Evolutionary conservation across 345 rosid genomes (phyloP).

Genomic region (Lagerstroemia speciosa): DNA sequence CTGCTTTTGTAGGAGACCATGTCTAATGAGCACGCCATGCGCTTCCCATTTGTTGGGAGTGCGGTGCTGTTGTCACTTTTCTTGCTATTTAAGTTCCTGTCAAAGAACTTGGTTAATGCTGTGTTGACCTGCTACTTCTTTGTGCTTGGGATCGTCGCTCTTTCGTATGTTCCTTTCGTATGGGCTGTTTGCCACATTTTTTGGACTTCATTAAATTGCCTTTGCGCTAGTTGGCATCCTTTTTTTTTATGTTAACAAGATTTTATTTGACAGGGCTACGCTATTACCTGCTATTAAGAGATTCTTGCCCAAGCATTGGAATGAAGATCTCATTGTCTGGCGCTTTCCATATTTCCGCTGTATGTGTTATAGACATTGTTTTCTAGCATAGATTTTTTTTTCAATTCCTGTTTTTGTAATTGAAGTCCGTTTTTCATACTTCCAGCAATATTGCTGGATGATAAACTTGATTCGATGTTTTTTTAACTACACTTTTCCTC

Average conservation of each 20-base stretch:
- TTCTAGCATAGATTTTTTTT: neutral
- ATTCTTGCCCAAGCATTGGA: constrained; percentile 75
- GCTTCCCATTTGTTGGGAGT: constrained; percentile 97
- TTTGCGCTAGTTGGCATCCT: neutral
- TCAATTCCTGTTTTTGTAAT: neutral
- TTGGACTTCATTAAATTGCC: neutral
- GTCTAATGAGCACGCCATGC: constrained; percentile 99
- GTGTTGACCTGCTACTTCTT: constrained; percentile 91
- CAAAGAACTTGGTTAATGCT: constrained; percentile 93
- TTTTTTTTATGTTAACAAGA: neutral
- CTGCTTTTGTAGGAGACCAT: constrained; percentile 67
- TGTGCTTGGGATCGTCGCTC: constrained; percentile 85
- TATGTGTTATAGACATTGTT: constrained; percentile 29
- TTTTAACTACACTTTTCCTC: neutral
- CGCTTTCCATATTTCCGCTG: constrained; percentile 69
- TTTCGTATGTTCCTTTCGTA: constrained; percentile 60
- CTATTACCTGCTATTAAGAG: constrained; percentile 69
- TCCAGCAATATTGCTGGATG: neutral
- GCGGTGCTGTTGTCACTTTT: constrained; percentile 92
- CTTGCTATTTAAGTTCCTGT: constrained; percentile 90
- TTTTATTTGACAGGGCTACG: constrained; percentile 60
- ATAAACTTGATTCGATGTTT: neutral
- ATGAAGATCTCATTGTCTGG: constrained; percentile 68
- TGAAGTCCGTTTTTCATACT: neutral
- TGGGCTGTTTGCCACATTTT: constrained; percentile 5